phyloP scores from a whole-genome alignment of 768 basidiomycete species.

The Mycena crocata region DNA sequence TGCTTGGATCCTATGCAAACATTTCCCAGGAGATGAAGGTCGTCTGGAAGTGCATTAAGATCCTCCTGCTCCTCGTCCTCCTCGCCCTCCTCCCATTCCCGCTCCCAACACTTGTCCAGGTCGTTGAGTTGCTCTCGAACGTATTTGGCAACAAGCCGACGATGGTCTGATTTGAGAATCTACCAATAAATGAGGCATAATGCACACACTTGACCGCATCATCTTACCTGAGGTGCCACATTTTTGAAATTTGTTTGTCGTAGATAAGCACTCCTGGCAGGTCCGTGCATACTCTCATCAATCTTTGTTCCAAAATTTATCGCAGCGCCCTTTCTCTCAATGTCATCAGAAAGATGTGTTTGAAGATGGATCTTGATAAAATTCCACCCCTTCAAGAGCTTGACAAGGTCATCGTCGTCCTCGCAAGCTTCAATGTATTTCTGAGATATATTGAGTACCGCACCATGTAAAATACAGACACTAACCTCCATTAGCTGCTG shows the following conservation, averaged over 20 bases:
- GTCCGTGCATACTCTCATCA: constrained; percentile 44
- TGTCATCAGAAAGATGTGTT: constrained; percentile 46
- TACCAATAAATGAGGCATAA: not conserved
- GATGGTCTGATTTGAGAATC: not conserved
- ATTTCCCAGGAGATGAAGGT: not conserved
- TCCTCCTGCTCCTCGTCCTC: not conserved
- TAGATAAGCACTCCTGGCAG: constrained; percentile 41
- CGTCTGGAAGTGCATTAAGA: not conserved
- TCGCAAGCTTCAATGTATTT: not conserved
- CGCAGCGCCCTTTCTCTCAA: constrained; percentile 44
- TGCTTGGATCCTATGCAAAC: not conserved
- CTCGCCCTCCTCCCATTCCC: not conserved
- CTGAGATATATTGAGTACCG: not conserved
- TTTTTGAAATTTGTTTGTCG: constrained; percentile 47
- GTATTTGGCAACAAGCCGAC: not conserved
- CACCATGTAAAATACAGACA: not conserved
- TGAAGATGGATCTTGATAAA: constrained; percentile 51
- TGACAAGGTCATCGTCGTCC: not conserved
- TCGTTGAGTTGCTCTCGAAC: not conserved
- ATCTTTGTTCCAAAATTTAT: constrained; percentile 45
- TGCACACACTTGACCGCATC: not conserved
- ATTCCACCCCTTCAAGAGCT: constrained; percentile 44
- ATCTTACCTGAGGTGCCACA: constrained; percentile 44
- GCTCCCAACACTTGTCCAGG: not conserved
- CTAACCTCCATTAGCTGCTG: not conserved